Conservation (phyloP, 2,329 filamentous ascomycete species). For the Claviceps sp. region DNA sequence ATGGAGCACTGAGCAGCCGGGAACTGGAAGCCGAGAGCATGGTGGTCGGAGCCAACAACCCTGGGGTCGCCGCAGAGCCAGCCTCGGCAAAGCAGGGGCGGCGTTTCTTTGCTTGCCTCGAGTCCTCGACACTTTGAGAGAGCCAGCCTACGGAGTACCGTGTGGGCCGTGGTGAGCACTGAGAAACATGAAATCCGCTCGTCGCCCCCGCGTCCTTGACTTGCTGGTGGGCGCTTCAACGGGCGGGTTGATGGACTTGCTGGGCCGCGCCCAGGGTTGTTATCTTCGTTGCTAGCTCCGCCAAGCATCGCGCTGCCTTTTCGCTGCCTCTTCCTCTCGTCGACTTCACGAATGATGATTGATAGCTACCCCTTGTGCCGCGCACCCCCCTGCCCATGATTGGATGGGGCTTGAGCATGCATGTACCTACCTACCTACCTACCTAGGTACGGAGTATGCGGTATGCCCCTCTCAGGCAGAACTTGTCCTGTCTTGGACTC, state of each 20-base stretch:
- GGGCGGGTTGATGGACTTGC: not conserved
- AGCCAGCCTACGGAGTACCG: not conserved
- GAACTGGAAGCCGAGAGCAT: not conserved
- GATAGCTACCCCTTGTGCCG: not conserved
- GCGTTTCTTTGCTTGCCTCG: not conserved
- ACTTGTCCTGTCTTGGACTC: slow-evolving; percentile 1
- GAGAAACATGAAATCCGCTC: not conserved
- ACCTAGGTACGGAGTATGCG: too few species aligned
- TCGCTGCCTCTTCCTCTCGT: too few species aligned
- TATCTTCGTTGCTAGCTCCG: not conserved
- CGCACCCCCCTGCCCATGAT: not conserved
- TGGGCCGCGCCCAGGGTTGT: not conserved
- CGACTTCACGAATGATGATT: too few species aligned
- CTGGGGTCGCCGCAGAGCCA: not conserved
- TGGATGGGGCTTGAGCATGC: too few species aligned
- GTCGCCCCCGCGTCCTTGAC: not conserved
- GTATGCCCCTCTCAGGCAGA: not conserved
- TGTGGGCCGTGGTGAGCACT: too few species aligned
- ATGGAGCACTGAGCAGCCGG: not conserved
- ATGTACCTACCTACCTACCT: too few species aligned
- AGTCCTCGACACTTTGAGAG: too few species aligned
- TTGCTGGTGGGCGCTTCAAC: not conserved
- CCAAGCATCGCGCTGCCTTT: not conserved
- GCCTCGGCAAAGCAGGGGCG: not conserved
- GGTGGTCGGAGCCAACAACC: not conserved